Evolutionary conservation across 2,329 filamentous ascomycete species (phyloP), one percentile per base, ranked within the genome.

Genomic region (Colletotrichum chlorophyti): DNA sequence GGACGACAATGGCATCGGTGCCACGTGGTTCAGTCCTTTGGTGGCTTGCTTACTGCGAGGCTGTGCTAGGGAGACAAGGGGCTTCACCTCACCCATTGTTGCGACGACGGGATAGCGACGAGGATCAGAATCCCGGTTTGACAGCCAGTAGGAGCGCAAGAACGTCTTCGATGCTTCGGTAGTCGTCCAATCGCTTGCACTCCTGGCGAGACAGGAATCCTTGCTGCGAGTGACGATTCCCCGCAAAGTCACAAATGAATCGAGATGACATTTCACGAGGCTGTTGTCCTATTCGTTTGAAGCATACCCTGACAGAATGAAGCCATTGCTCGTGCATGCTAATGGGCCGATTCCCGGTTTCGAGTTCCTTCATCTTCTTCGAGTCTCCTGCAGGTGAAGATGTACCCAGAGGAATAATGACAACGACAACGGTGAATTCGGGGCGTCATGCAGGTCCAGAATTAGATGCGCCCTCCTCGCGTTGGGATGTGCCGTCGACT

Each of bases 181-280:
- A 40, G 35, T 47, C 32, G 26, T 41, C 61, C 61, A 63, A 63
- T 63, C 61, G 61, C 58, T 63, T 63, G 53, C 29, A 49, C 47
- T 58, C 48, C 58, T 41, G 47, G 14, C 10, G 26, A 45, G 51
- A 59, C 43, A 55, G 37, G 31, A 32, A 59, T 31, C 55, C 55
- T 49, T 49, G 51, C 55, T 34, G 37, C 43, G 12, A 48, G 51
- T 32, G 51, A 55, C 19, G 32, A 59, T 59, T 43, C 55, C 55
- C 43, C 51, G 52, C 55, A 55, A 55, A 43, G n/a, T 35, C 19
- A 45, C 48, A 23, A 31, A 27, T 27, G 42, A 43, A 43, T 49
- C 17, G 31, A 27, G 6, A 23, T 34, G 15, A 21, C 48, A n/a
- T n/a, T 45, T 29, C 40, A 29, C 46, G 53, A 58, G 53, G 43